Evolutionary conservation across 495 filamentous ascomycete genomes (phyloP).

Genomic region (Penicillium bovifimosum): DNA sequence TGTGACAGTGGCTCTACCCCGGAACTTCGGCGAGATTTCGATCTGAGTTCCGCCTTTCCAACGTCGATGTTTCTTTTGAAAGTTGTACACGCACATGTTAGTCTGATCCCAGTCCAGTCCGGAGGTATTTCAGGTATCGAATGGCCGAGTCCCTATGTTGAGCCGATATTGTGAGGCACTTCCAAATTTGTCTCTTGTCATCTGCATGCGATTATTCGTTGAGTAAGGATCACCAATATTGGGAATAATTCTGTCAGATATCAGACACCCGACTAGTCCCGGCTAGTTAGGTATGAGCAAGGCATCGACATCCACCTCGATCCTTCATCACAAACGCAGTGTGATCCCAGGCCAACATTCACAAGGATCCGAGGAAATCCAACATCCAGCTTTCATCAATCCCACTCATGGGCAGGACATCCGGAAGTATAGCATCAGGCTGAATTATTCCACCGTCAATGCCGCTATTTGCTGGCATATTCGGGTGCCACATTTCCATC

Average conservation of each 20-base stretch:
- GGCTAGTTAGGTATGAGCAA: too few species aligned
- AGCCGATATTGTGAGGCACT: too few species aligned
- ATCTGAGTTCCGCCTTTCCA: not conserved
- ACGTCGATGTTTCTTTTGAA: not conserved
- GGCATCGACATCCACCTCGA: too few species aligned
- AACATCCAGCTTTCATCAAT: slow-evolving; percentile 27
- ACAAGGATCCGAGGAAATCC: slow-evolving; percentile 21
- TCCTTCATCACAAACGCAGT: not conserved
- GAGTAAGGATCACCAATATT: not conserved
- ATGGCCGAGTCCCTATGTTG: too few species aligned
- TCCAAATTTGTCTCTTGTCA: too few species aligned
- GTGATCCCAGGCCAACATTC: not conserved
- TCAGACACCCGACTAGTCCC: not conserved
- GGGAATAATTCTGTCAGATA: not conserved
- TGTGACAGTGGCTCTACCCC: not conserved
- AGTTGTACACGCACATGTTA: not conserved
- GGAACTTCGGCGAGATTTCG: not conserved
- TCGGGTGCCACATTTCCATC: slow-evolving; percentile 21
- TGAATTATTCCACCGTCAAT: slow-evolving; percentile 4
- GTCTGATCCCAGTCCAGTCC: not conserved
- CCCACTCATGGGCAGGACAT: slow-evolving; percentile 9
- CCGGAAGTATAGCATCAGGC: slow-evolving; percentile 3
- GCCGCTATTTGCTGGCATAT: slow-evolving; percentile 3
- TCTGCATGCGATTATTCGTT: too few species aligned
- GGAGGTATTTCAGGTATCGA: not conserved